Base-by-base conservation (phyloP, 371 early-diverging fungal genomes). In the Haplosporangium sp. region DNA sequence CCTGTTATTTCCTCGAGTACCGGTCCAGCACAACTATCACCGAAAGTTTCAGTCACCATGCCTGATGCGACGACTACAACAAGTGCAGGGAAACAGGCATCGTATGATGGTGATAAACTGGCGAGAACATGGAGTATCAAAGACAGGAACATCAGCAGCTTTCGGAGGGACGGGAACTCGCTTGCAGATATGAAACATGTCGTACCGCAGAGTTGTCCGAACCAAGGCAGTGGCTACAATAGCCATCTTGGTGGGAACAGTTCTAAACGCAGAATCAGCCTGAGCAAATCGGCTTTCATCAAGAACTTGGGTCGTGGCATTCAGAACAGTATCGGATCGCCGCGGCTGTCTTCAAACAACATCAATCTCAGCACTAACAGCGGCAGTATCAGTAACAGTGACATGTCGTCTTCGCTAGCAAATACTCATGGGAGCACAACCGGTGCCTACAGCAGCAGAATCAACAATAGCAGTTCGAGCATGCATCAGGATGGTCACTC, bases 401-500 rank as follows among this genome's bases (percentile, higher is more conserved):
- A 29, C 29, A 2, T 29, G 29, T 29, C 29, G 4, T 29, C 29
- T 29, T 29, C 29, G 29, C 29, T 29, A 29, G 29, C 29, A 4
- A 2, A 29, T 29, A 29, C 29, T 2, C 29, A 29, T 18, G 54
- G 43, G 9, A 50, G 62, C 54, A 23, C 54, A 23, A 42, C 38
- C 41, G 18, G 37, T 13, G 1, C 61, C 12, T 29, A 60, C 12
- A 29, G 18, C 48, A 53, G 29, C 29, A 45, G 43, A 20, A 52
- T 53, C 29, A 43, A 40, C 52, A 58, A 10, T 18, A 58, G 43
- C 46, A 45, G 29, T 29, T 29, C 29, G 29, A 29, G 29, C 29
- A 29, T 43, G 1, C 41, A 50, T 23, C 36, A 51, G 20, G 59
- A 66, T 37, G 46, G 20, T 10, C 42, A 41, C 41, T 59, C 59